phyloP scores from a whole-genome alignment of 495 filamentous ascomycete genomes.

The Alectoria sarmentosa region DNA sequence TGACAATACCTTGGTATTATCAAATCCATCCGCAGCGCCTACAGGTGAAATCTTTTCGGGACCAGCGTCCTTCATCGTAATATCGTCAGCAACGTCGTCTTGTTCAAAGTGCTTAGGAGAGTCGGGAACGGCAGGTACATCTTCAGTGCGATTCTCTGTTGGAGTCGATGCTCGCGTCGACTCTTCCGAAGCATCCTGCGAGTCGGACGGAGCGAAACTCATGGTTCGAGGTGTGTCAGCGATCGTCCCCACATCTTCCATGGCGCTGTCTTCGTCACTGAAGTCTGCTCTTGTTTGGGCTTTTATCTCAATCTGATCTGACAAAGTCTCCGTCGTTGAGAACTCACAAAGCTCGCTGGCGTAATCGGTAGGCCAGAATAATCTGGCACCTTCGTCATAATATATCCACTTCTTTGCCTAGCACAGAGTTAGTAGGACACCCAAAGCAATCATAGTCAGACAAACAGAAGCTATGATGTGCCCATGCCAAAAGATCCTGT shows the following conservation, averaged over 20 bases:
- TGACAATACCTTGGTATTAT: background rate
- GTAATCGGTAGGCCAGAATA: background rate
- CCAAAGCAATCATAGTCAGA: constrained; percentile 7
- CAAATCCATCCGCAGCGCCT: background rate
- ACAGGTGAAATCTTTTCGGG: background rate
- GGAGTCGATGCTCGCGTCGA: constrained; percentile 7
- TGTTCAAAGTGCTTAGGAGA: no score
- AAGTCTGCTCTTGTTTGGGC: background rate
- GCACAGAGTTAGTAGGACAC: background rate
- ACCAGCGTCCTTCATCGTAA: constrained; percentile 10
- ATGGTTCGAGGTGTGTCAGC: background rate
- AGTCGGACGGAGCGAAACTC: constrained; percentile 2
- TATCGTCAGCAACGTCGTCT: constrained; percentile 5
- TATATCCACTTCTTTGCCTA: constrained; percentile 14
- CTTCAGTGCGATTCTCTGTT: background rate
- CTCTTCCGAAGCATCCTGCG: background rate
- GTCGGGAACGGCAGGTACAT: background rate
- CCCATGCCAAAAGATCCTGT: constrained; percentile 71
- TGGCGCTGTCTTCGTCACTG: constrained; percentile 13
- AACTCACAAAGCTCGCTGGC: background rate
- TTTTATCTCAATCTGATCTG: background rate
- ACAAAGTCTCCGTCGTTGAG: background rate
- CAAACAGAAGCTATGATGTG: constrained; percentile 49
- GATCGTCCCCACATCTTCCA: constrained; percentile 6
- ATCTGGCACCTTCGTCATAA: constrained; percentile 1